Evolutionary conservation across 1,284 basidiomycete species (phyloP).

Genomic region (Apiotrichum akiyoshidainum): DNA sequence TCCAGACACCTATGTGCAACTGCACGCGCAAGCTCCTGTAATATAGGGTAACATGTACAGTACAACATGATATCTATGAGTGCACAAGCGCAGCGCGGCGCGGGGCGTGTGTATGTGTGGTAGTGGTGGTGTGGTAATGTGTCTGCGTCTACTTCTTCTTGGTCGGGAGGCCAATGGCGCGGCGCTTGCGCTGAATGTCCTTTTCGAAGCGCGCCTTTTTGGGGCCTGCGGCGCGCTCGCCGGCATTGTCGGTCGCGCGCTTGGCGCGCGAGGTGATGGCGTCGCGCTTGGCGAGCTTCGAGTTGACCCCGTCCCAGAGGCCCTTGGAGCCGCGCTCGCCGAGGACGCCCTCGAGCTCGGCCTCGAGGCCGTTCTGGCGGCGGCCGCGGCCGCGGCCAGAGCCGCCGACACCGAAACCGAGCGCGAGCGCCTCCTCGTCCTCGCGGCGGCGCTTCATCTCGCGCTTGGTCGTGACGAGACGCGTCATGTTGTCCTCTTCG

Average conservation of each 20-base stretch:
- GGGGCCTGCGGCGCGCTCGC: slow-evolving; percentile 48
- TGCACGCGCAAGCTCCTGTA: too few relatives aligned
- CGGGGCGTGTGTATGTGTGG: background rate
- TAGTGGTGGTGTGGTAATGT: background rate
- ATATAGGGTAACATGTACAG: slow-evolving; percentile 5
- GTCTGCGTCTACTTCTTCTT: slow-evolving; percentile 13
- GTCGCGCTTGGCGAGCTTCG: slow-evolving; percentile 58
- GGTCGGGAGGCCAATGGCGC: slow-evolving; percentile 17
- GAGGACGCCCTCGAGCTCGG: slow-evolving; percentile 78
- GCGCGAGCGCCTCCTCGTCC: slow-evolving; percentile 87
- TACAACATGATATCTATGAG: slow-evolving; percentile 4
- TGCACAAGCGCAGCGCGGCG: too few relatives aligned
- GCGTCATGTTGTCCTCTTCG: slow-evolving; percentile 94
- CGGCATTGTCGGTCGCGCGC: slow-evolving; percentile 1
- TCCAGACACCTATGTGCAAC: too few relatives aligned
- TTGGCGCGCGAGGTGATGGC: slow-evolving; percentile 55
- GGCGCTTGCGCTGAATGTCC: slow-evolving; percentile 57
- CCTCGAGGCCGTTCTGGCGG: slow-evolving; percentile 71
- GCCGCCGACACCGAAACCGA: slow-evolving; percentile 60
- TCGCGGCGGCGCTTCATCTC: slow-evolving; percentile 71
- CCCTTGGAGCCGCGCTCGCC: slow-evolving; percentile 54
- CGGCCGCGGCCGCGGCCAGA: slow-evolving; percentile 55
- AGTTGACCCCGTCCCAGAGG: slow-evolving; percentile 55
- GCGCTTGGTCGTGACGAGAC: slow-evolving; percentile 86
- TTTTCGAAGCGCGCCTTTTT: slow-evolving; percentile 75